These are phyloP conservation scores for Penicillium concentricum DNA, from an alignment of 2,329 filamentous ascomycete species.

Conservation along the genomic window DNA sequence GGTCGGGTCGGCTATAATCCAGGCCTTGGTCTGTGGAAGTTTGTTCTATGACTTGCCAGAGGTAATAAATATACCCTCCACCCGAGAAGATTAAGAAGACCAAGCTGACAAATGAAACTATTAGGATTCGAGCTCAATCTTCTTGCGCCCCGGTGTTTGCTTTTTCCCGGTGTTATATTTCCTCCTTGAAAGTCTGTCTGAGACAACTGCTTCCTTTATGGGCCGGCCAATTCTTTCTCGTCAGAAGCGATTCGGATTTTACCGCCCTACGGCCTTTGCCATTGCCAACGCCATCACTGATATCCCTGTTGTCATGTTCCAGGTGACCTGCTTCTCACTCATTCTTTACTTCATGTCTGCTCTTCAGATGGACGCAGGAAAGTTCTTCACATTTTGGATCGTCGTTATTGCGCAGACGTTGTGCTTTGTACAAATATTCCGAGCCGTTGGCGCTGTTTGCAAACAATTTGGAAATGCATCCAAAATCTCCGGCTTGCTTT, in stretches of 20 bases:
- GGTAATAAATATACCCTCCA: slow-evolving; percentile 35
- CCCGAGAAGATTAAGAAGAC: neutral
- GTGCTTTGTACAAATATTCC: slow-evolving; percentile 53
- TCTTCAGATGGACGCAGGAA: slow-evolving; percentile 53
- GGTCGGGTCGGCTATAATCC: slow-evolving; percentile 39
- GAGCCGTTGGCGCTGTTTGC: slow-evolving; percentile 47
- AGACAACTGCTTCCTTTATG: slow-evolving; percentile 60
- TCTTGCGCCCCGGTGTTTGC: slow-evolving; percentile 58
- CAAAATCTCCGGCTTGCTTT: slow-evolving; percentile 46
- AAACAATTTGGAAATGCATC: slow-evolving; percentile 48
- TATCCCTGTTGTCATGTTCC: slow-evolving; percentile 55
- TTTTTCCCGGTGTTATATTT: slow-evolving; percentile 64
- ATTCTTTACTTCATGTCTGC: slow-evolving; percentile 61
- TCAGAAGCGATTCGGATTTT: slow-evolving; percentile 68
- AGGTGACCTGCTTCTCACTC: slow-evolving; percentile 57
- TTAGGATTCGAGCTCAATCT: slow-evolving; percentile 45
- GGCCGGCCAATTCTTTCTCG: slow-evolving; percentile 65
- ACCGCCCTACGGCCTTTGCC: slow-evolving; percentile 59
- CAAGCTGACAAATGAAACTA: neutral
- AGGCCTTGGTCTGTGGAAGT: slow-evolving; percentile 45
- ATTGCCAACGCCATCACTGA: slow-evolving; percentile 58
- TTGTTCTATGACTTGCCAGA: slow-evolving; percentile 54
- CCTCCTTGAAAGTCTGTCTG: slow-evolving; percentile 57
- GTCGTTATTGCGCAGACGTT: slow-evolving; percentile 53
- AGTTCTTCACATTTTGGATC: slow-evolving; percentile 60